These are phyloP conservation scores for Penicillium sp. DNA, from an alignment of 2,329 filamentous ascomycete genomes.

Conservation along the genomic window DNA sequence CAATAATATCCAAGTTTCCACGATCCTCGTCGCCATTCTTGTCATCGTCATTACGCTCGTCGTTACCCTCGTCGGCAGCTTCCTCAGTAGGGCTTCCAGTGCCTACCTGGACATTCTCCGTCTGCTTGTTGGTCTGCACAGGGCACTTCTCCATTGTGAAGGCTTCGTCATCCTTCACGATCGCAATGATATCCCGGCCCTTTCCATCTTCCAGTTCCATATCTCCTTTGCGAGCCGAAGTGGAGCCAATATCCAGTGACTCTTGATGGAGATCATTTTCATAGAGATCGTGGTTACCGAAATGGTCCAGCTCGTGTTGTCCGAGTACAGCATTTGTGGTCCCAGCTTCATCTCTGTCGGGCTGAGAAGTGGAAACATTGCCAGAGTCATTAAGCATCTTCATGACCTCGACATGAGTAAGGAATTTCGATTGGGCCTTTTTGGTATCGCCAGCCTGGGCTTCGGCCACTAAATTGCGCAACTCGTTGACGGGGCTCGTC, in stretches of 20 bases:
- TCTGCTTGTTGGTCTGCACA: neutral
- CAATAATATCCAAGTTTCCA: slow-evolving; percentile 25
- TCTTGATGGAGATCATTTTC: neutral
- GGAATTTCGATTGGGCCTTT: slow-evolving; percentile 8
- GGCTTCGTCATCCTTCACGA: neutral
- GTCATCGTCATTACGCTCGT: neutral
- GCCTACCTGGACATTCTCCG: neutral
- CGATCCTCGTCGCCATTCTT: neutral
- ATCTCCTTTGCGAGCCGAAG: neutral
- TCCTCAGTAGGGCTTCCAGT: neutral
- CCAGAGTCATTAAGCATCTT: slow-evolving; percentile 1
- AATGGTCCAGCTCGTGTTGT: neutral
- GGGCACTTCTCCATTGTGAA: neutral
- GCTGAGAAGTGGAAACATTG: neutral
- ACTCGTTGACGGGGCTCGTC: neutral
- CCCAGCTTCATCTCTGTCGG: neutral
- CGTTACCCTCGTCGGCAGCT: neutral
- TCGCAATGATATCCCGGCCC: neutral
- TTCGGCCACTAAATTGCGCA: neutral
- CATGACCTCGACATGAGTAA: slow-evolving; percentile 10
- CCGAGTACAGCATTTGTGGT: neutral
- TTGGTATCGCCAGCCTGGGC: slow-evolving; percentile 16
- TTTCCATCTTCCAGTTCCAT: neutral
- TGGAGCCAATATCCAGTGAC: too few species aligned
- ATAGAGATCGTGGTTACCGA: neutral